Conservation (phyloP, 2,329 filamentous ascomycete species). For the Exophiala sp. region DNA sequence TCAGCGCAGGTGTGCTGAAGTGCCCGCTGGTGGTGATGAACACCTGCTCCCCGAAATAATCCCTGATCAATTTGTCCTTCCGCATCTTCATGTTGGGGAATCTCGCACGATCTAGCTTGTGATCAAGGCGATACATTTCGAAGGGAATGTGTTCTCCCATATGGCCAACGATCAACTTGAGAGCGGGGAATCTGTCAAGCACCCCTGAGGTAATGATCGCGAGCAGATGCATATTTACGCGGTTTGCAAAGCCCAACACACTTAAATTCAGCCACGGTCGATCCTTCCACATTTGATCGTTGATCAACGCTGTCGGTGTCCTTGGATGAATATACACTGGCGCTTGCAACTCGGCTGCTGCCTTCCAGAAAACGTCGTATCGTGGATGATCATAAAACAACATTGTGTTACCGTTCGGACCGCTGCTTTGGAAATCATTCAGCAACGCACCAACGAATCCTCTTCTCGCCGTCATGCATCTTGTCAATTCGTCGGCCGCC, state of each 20-base stretch:
- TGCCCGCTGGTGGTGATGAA: slow-evolving; percentile 41
- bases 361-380: slow-evolving; percentile 47
- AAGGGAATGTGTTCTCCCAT: slow-evolving; percentile 54
- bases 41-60: slow-evolving; percentile 39
- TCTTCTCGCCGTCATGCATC: slow-evolving; percentile 44
- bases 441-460: slow-evolving; percentile 62
- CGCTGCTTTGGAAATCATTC: slow-evolving; percentile 59
- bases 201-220: slow-evolving; percentile 51
- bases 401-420: slow-evolving; percentile 55
- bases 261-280: slow-evolving; percentile 22
- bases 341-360: slow-evolving; percentile 14
- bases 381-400: slow-evolving; percentile 61
- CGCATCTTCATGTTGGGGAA: neutral
- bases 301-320: slow-evolving; percentile 46
- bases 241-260: slow-evolving; percentile 21
- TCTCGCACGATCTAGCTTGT: slow-evolving; percentile 25
- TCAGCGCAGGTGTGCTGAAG: slow-evolving; percentile 38
- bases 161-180: slow-evolving; percentile 56
- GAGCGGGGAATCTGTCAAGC: slow-evolving; percentile 52
- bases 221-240: slow-evolving; percentile 32
- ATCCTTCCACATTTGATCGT: slow-evolving; percentile 13
- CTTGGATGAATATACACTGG: slow-evolving; percentile 26
- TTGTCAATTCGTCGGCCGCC: slow-evolving; percentile 37
- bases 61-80: slow-evolving; percentile 34
- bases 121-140: slow-evolving; percentile 37